Base-by-base conservation (phyloP, 345 rosid genomes). In the Brassica juncea region DNA sequence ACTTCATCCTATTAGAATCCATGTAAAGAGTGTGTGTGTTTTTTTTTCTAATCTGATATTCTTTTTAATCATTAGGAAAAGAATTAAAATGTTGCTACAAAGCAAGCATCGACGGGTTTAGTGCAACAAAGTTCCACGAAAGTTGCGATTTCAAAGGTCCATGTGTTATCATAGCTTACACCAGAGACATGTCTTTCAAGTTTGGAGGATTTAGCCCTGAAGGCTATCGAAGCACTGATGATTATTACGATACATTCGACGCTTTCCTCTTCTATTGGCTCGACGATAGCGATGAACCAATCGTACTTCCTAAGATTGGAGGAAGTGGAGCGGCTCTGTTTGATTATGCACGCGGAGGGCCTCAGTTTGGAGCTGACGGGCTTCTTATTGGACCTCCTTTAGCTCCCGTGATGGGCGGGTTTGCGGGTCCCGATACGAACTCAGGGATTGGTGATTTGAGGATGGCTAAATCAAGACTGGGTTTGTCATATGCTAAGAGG, bases 281-380 rank as follows among this genome's bases (percentile, higher is more conserved):
- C 6, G 88, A 82, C 1, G 62, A 78, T 62, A 25, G 30, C 8
- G 68, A 19, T 11, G 90, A 82, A 3, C 93, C 90, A 0, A 64
- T 88, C 37, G 42, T 85, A 12, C 82, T 92, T 54, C 81, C 90
- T 19, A 92, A 94, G 72, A 86, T 88, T 16, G 98, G 97, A 23
- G 97, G 97, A 15, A 94, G 94, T 25, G 97, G 97, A 71, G 97
- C 94, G 6, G 94, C 97, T 15, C 87, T 92, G 10, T 94, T 91
- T 63, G 94, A 92, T 65, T 92, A 92, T 77, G 97, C 94, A 87
- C 92, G 79, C 0, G 84, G 84, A 52, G 80, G 84, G 8, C 84
- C 82, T 19, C 92, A 88, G 68, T 88, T 90, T 23, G 93, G 94
- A 79, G 93, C 97, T 0, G 97, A 89, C 7, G 93, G 97, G 75